Evolutionary conservation across 139 green algal genomes (phyloP).

Genomic region (Tetradesmus lagerheimii): DNA sequence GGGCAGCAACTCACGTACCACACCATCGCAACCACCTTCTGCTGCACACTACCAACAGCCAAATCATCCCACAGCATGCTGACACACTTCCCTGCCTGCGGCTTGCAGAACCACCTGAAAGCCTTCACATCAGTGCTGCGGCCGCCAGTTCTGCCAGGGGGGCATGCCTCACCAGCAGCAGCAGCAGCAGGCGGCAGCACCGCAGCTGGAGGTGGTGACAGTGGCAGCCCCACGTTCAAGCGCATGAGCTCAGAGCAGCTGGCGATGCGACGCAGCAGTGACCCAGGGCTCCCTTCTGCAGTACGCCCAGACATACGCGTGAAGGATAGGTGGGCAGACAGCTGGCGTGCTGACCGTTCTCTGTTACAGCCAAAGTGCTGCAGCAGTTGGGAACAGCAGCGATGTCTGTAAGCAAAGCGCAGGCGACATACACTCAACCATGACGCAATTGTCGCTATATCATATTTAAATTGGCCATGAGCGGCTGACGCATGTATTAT

Average conservation of each 20-base stretch:
- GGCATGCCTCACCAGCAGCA: background rate
- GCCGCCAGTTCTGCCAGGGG: background rate
- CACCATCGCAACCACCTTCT: too few relatives aligned
- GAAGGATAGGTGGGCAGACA: constrained; percentile 19
- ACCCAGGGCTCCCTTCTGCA: background rate
- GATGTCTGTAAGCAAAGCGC: too few relatives aligned
- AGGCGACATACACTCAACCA: too few relatives aligned
- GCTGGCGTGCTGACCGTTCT: too few relatives aligned
- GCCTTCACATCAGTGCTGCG: background rate
- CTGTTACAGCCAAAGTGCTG: too few relatives aligned
- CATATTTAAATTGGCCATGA: too few relatives aligned
- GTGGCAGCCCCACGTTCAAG: background rate
- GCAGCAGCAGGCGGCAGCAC: background rate
- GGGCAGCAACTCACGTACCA: too few relatives aligned
- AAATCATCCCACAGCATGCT: background rate
- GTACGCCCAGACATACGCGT: background rate
- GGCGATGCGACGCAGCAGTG: constrained; percentile 16
- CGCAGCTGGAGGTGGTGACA: background rate
- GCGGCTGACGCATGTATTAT: too few relatives aligned
- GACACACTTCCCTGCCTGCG: background rate
- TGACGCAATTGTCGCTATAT: too few relatives aligned
- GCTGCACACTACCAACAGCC: background rate
- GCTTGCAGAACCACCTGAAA: constrained; percentile 26
- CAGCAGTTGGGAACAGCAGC: too few relatives aligned
- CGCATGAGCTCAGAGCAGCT: background rate